Evolutionary conservation across 1,284 basidiomycete genomes (phyloP).

Genomic region (Marasmius tenuissimus): DNA sequence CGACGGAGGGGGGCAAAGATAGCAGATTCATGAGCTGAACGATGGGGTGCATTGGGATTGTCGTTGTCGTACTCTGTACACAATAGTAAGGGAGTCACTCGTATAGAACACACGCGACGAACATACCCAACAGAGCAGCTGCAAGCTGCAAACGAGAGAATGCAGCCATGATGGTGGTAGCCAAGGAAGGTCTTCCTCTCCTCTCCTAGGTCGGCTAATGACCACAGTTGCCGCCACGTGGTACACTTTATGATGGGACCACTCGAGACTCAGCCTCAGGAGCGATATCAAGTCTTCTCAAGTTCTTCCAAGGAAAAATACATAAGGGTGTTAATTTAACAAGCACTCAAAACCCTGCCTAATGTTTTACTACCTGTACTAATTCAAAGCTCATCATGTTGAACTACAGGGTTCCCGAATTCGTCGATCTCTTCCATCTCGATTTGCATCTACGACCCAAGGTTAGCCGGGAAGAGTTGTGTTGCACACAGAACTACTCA

Average conservation of each 20-base stretch:
- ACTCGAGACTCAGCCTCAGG: too few species aligned
- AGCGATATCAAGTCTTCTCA: too few species aligned
- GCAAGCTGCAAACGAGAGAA: conserved; percentile 82
- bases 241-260: not conserved
- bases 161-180: conserved; percentile 30
- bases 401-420: conserved; percentile 49
- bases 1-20: conserved; percentile 75
- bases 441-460: conserved; percentile 35
- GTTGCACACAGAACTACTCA: conserved; percentile 19
- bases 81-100: not conserved
- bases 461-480: conserved; percentile 5
- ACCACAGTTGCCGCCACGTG: not conserved
- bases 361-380: too few species aligned
- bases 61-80: conserved; percentile 81
- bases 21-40: conserved; percentile 77
- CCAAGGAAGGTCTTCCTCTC: not conserved
- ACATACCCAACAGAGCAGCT: conserved; percentile 72
- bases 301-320: too few species aligned
- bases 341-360: too few species aligned
- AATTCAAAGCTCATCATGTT: conserved; percentile 42
- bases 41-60: conserved; percentile 56
- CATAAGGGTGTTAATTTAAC: too few species aligned
- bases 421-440: conserved; percentile 72
- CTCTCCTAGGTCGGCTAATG: not conserved
- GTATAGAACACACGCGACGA: conserved; percentile 2